Evolutionary conservation across 2,329 filamentous ascomycete species (phyloP).

Genomic region (Exutisphaerella laricina): DNA sequence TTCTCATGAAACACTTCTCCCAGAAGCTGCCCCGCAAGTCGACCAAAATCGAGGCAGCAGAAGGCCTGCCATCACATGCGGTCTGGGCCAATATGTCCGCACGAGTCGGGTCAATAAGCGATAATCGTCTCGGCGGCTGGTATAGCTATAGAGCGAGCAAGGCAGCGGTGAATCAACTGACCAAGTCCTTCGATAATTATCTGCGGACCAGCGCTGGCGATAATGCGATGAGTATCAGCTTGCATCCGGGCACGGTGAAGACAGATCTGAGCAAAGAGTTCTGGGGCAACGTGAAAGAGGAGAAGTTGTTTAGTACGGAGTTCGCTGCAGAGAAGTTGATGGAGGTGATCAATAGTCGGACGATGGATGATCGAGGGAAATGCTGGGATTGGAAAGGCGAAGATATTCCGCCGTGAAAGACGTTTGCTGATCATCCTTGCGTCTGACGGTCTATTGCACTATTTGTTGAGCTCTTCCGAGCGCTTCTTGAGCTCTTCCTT

Average conservation of each 20-base stretch:
- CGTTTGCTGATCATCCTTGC: too few species aligned
- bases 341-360: slow-evolving; percentile 49
- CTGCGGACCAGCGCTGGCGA: slow-evolving; percentile 53
- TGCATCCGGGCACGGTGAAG: slow-evolving; percentile 77
- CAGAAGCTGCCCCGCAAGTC: slow-evolving; percentile 60
- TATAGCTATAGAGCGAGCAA: slow-evolving; percentile 76
- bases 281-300: slow-evolving; percentile 58
- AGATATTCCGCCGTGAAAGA: slow-evolving; percentile 56
- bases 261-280: slow-evolving; percentile 68
- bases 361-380: slow-evolving; percentile 51
- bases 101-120: slow-evolving; percentile 66
- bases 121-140: slow-evolving; percentile 73
- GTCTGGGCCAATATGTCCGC: slow-evolving; percentile 72
- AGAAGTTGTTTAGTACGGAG: slow-evolving; percentile 62
- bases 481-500: slow-evolving; percentile 48
- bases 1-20: slow-evolving; percentile 71
- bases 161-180: slow-evolving; percentile 64
- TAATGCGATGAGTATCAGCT: slow-evolving; percentile 60
- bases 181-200: slow-evolving; percentile 66
- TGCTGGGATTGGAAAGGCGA: slow-evolving; percentile 67
- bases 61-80: slow-evolving; percentile 46
- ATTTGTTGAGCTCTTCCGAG: slow-evolving; percentile 47
- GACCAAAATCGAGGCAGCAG: slow-evolving; percentile 33
- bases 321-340: slow-evolving; percentile 61
- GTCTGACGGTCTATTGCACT: too few species aligned